phyloP scores from a whole-genome alignment of 805 yeast genomes.

The Yamadazyma kitorensis region DNA sequence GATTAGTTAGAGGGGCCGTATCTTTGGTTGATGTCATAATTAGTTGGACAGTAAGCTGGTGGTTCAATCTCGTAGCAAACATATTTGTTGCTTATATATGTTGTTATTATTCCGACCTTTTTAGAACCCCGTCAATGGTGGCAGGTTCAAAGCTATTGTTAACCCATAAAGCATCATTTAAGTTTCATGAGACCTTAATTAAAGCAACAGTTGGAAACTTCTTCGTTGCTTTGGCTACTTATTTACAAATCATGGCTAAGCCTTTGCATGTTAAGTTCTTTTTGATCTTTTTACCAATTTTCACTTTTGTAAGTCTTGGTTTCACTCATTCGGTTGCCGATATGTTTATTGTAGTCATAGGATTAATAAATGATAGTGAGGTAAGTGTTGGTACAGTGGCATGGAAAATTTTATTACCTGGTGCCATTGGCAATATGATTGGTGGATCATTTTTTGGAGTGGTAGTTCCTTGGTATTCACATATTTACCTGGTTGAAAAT shows the following conservation, averaged over 20 bases:
- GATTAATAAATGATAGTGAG: slow-evolving; percentile 60
- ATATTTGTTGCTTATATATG: slow-evolving; percentile 66
- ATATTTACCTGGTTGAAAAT: slow-evolving; percentile 66
- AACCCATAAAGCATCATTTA: slow-evolving; percentile 36
- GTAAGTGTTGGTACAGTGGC: slow-evolving; percentile 61
- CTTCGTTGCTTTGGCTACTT: slow-evolving; percentile 71
- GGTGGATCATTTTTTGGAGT: slow-evolving; percentile 75
- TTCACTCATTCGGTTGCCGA: slow-evolving; percentile 83
- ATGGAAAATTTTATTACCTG: slow-evolving; percentile 74
- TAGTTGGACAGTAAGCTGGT: slow-evolving; percentile 66
- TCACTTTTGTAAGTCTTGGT: slow-evolving; percentile 76
- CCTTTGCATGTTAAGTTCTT: slow-evolving; percentile 74
- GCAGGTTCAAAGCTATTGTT: slow-evolving; percentile 49
- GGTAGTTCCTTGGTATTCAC: slow-evolving; percentile 69
- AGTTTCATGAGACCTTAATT: slow-evolving; percentile 64
- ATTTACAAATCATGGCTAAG: slow-evolving; percentile 72
- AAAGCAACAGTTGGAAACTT: slow-evolving; percentile 77
- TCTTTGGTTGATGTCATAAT: slow-evolving; percentile 57
- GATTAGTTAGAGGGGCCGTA: slow-evolving; percentile 67
- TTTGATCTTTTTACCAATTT: slow-evolving; percentile 64
- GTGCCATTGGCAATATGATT: slow-evolving; percentile 68
- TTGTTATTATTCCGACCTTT: slow-evolving; percentile 53
- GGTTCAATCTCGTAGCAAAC: slow-evolving; percentile 62
- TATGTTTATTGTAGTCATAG: slow-evolving; percentile 67
- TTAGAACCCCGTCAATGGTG: slow-evolving; percentile 39